phyloP scores from a whole-genome alignment of 2,329 filamentous ascomycete species.

The Aspergillus niger region DNA sequence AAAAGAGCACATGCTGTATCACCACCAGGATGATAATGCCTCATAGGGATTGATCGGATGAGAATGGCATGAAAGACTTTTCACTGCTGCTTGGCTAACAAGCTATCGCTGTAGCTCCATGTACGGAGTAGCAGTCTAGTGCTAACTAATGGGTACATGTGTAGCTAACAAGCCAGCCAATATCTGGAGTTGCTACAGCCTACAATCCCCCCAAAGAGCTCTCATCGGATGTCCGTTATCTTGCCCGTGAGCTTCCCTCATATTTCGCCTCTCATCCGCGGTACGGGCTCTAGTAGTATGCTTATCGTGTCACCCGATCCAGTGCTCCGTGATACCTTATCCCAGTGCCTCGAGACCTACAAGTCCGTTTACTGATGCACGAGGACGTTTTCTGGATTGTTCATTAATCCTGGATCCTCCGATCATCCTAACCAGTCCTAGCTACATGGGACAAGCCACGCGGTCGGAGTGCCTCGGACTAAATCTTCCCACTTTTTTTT shows the following conservation, averaged over 20 bases:
- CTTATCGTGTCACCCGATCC: constrained; percentile 9
- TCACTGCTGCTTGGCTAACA: background rate
- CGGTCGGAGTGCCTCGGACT: constrained; percentile 1
- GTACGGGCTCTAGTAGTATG: background rate
- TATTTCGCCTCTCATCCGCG: background rate
- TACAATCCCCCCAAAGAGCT: background rate
- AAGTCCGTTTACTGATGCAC: background rate
- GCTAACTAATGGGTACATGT: background rate
- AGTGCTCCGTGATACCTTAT: constrained; percentile 4
- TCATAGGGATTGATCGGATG: constrained; percentile 8
- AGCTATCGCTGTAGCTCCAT: background rate
- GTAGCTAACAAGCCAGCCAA: background rate
- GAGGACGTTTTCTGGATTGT: constrained; percentile 9
- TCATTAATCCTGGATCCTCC: constrained; percentile 9
- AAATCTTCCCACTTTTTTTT: background rate
- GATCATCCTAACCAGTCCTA: background rate
- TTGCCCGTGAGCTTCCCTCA: background rate
- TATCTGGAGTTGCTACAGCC: no score
- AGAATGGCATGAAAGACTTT: background rate
- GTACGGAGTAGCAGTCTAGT: background rate
- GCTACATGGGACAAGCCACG: constrained; percentile 2
- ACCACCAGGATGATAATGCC: constrained; percentile 9
- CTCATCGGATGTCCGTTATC: background rate
- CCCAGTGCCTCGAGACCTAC: background rate
- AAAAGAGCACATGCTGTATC: constrained; percentile 4